Percentiles rank a stretch among this genome's conserved stretches.
Conservation (phyloP, 208 protist species). For the Angomonas deanei region DNA sequence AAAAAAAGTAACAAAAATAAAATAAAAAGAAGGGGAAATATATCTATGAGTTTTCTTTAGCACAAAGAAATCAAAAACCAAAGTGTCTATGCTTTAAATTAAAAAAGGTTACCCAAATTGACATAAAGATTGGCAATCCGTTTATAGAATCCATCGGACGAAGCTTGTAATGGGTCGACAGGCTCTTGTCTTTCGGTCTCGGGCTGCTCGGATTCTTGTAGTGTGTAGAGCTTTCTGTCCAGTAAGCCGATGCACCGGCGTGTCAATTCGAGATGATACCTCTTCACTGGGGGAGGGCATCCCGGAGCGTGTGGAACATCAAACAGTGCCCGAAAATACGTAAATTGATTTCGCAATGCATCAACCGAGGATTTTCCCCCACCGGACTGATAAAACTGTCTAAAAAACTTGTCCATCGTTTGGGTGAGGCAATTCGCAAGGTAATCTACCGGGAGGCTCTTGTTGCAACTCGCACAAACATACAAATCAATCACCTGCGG, state of each 20-base stretch:
- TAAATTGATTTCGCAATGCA: slow-evolving; percentile 71
- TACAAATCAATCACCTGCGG: slow-evolving; percentile 60
- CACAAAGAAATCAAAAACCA: neutral
- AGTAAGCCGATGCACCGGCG: slow-evolving; percentile 68
- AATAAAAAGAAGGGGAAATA: neutral
- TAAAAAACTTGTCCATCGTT: slow-evolving; percentile 58
- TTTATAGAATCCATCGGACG: slow-evolving; percentile 78
- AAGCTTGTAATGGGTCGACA: slow-evolving; percentile 64
- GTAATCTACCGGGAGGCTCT: slow-evolving; percentile 45
- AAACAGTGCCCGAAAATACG: slow-evolving; percentile 86
- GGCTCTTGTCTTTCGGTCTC: slow-evolving; percentile 34
- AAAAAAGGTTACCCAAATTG: slow-evolving; percentile 60
- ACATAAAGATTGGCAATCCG: slow-evolving; percentile 82
- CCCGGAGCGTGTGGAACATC: slow-evolving; percentile 79
- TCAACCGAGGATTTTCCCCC: slow-evolving; percentile 51
- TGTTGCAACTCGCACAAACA: slow-evolving; percentile 59
- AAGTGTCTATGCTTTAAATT: neutral
- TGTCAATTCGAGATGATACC: slow-evolving; percentile 54
- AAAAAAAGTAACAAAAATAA: neutral
- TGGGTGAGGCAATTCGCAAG: slow-evolving; percentile 82
- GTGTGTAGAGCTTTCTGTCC: slow-evolving; percentile 46
- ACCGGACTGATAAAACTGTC: slow-evolving; percentile 80
- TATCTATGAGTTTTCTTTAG: neutral
- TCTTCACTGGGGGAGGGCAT: slow-evolving; percentile 48
- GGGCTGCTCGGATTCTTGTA: slow-evolving; percentile 43